phyloP scores from a whole-genome alignment of 164 flowering plant species.

The Cinnamomum chago region DNA sequence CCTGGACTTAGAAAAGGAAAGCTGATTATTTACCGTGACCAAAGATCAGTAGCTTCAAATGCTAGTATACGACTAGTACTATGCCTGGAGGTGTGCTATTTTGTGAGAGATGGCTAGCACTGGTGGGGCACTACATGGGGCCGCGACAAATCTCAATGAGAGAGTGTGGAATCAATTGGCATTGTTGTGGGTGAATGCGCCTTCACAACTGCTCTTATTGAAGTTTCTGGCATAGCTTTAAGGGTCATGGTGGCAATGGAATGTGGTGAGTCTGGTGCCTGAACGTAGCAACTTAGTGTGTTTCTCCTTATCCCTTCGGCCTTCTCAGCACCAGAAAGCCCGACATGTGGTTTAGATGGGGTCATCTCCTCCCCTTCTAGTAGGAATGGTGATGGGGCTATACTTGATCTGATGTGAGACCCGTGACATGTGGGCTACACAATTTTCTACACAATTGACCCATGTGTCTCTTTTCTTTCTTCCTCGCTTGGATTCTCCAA shows the following conservation, averaged over 20 bases:
- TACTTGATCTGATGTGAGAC: too few relatives aligned
- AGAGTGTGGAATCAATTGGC: conserved; percentile 35
- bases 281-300: conserved; percentile 22
- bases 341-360: not conserved
- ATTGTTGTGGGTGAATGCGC: conserved; percentile 29
- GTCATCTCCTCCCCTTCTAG: not conserved
- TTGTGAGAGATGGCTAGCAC: too few relatives aligned
- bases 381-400: not conserved
- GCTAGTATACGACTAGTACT: too few relatives aligned
- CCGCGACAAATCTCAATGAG: conserved; percentile 48
- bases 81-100: too few relatives aligned
- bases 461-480: too few relatives aligned
- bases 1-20: too few relatives aligned
- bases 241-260: conserved; percentile 55
- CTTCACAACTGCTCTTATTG: conserved; percentile 27
- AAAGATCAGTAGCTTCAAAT: too few relatives aligned
- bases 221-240: conserved; percentile 59
- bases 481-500: too few relatives aligned
- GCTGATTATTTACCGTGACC: too few relatives aligned
- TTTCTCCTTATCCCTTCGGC: conserved; percentile 39
- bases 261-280: conserved; percentile 17
- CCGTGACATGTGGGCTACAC: too few relatives aligned
- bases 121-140: not conserved
- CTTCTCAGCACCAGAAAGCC: conserved; percentile 22
- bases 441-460: not conserved